Percentiles rank a stretch among this genome's conserved stretches.
Evolutionary conservation across 1,284 basidiomycete species (phyloP).

Genomic region (Xanthoconium separans): DNA sequence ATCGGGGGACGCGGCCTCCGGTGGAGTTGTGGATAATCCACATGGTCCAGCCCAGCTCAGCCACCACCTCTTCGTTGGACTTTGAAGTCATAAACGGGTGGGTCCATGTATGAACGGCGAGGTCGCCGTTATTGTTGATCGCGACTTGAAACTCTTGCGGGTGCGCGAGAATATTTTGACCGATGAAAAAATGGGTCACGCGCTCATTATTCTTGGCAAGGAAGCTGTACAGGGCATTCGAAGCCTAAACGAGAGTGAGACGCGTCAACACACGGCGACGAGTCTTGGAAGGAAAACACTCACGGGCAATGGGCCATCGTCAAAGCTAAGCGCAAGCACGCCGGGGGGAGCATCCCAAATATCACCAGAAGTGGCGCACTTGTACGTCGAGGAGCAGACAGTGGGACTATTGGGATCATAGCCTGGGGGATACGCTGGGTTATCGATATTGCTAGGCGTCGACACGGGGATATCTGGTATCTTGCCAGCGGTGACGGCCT

Average conservation of each 20-base stretch:
- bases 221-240: conserved; percentile 49
- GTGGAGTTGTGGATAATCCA: conserved; percentile 81
- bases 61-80: conserved; percentile 67
- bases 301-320: conserved; percentile 75
- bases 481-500: conserved; percentile 63
- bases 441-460: conserved; percentile 38
- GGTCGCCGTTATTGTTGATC: conserved; percentile 56
- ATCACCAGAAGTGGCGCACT: conserved; percentile 59
- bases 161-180: conserved; percentile 63
- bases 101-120: conserved; percentile 80
- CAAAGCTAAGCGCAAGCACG: conserved; percentile 62
- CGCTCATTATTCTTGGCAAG: conserved; percentile 56
- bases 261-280: conserved; percentile 27
- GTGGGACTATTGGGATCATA: conserved; percentile 48
- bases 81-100: conserved; percentile 82
- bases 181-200: conserved; percentile 85
- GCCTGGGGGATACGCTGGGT: conserved; percentile 56
- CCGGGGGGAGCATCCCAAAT: conserved; percentile 72
- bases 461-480: conserved; percentile 69
- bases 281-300: conserved; percentile 34
- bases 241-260: conserved; percentile 20
- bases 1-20: conserved; percentile 67
- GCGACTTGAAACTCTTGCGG: conserved; percentile 54
- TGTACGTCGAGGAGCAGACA: conserved; percentile 68
- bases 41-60: conserved; percentile 83